These are phyloP conservation scores for Candida pseudocylindracea DNA, from an alignment of 1,139 yeast species.

Conservation along the genomic window DNA sequence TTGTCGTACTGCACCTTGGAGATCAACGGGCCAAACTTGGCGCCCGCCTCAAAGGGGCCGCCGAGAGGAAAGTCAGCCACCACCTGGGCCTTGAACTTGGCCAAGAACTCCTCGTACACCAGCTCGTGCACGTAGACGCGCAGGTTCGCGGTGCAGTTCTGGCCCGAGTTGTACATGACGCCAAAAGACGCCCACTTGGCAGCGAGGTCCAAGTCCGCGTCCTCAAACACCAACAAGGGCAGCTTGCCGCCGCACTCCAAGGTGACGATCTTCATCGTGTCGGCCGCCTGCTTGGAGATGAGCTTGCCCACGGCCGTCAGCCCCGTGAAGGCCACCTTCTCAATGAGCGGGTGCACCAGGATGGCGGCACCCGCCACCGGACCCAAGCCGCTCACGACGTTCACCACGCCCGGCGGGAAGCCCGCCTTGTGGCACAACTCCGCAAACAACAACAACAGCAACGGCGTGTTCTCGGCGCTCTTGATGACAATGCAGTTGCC, in stretches of 20 bases:
- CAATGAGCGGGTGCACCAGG: constrained; percentile 29
- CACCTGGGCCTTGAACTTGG: constrained; percentile 12
- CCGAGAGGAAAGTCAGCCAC: constrained; percentile 18
- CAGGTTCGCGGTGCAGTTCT: constrained; percentile 80
- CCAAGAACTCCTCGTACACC: constrained; percentile 45
- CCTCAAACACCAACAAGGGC: constrained; percentile 49
- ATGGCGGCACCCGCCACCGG: constrained; percentile 33
- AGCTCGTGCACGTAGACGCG: constrained; percentile 54
- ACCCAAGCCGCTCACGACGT: constrained; percentile 35
- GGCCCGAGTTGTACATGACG: constrained; percentile 70
- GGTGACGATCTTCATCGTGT: constrained; percentile 48
- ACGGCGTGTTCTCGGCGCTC: constrained; percentile 46
- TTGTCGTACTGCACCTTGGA: constrained; percentile 47
- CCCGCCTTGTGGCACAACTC: constrained; percentile 38
- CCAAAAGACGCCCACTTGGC: constrained; percentile 78
- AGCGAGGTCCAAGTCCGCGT: constrained; percentile 58
- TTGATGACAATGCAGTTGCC: constrained; percentile 45
- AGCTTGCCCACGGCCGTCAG: constrained; percentile 38
- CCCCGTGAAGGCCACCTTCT: constrained; percentile 49
- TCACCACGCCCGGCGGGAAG: constrained; percentile 51
- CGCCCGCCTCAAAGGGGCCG: constrained; percentile 28
- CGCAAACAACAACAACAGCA: constrained; percentile 32
- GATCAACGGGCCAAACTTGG: constrained; percentile 63
- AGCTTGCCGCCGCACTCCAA: constrained; percentile 90
- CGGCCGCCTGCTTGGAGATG: constrained; percentile 37